Conservation (phyloP, 1,284 basidiomycete species). For the Somion occarium region DNA sequence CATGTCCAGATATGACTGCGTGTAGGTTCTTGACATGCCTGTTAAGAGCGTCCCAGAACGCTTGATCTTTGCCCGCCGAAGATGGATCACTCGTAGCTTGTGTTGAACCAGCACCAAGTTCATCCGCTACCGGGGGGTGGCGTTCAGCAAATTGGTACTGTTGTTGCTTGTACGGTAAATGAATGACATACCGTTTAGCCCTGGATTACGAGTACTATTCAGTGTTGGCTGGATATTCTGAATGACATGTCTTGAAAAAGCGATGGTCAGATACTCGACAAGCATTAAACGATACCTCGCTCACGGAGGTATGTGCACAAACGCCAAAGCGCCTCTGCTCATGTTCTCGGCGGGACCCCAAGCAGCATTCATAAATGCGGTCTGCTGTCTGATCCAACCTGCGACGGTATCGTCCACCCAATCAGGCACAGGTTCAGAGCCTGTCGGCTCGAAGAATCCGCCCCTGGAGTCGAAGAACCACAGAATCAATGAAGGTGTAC, state of each 20-base stretch:
- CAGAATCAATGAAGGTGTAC: conserved; percentile 45
- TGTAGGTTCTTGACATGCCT: conserved; percentile 57
- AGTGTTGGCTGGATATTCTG: conserved; percentile 45
- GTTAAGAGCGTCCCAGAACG: conserved; percentile 60
- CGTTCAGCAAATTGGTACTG: not conserved
- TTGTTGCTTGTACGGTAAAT: not conserved
- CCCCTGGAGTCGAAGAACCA: conserved; percentile 76
- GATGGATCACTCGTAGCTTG: conserved; percentile 41
- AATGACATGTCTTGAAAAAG: conserved; percentile 40
- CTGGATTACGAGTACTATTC: conserved; percentile 48
- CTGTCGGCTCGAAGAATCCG: conserved; percentile 41
- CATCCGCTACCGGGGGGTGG: conserved; percentile 39
- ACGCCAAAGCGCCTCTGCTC: conserved; percentile 51
- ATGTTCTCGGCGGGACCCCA: conserved; percentile 52
- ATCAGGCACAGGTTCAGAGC: conserved; percentile 47
- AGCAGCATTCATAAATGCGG: conserved; percentile 42
- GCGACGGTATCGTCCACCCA: conserved; percentile 65
- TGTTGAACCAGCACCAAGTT: conserved; percentile 51
- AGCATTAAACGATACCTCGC: not conserved
- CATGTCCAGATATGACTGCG: conserved; percentile 63
- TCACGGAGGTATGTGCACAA: conserved; percentile 61
- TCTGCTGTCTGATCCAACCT: conserved; percentile 52
- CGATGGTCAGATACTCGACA: conserved; percentile 33
- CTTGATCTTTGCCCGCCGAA: conserved; percentile 40
- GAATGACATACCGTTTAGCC: conserved; percentile 48